Evolutionary conservation across 345 rosid species (phyloP), one percentile per base, ranked within the genome.

Genomic region (Erodium maritimum): DNA sequence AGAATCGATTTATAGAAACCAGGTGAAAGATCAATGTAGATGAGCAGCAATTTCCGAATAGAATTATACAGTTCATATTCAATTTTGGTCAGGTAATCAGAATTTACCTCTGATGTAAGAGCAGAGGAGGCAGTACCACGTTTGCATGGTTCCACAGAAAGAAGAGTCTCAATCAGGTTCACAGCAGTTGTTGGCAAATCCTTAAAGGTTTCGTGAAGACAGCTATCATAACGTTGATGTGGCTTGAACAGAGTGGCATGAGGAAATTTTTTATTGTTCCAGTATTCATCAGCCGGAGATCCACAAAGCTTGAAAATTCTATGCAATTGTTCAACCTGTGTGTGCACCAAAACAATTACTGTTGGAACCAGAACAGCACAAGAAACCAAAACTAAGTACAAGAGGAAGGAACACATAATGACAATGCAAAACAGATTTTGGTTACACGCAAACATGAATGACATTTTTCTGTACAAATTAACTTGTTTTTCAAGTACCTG

Each of bases 231-330:
- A 34, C 77, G 77, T 19, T 76, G 77, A 21, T 77, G 77, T 17
- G 77, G 80, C 34, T 69, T 76, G 65, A 76, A 73, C 11, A 76
- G 61, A 22, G 80, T 76, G 64, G 80, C 80, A 67, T 76, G 70
- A 11, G 80, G 80, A 56, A 76, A 54, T 61, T 73, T 76, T 21
- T 62, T 69, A 61, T 67, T 73, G 64, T 70, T 76, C 80, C 80
- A 76, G 59, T 73, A 76, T n/a, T 73, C 80, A 37, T 76, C 80
- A 20, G 80, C 57, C 50, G 80, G 80, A 5, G 80, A 76, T 19
- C 80, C 80, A 19, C 80, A 76, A 24, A 76, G 63, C 72, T 76
- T 76, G 73, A 73, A 76, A 55, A 76, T 76, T 66, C 67, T 76
- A 60, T 76, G 80, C 51, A 76, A 60, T 67, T 76, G 80, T 71